phyloP scores from a whole-genome alignment of 1,284 basidiomycete genomes.

The Sphaerobolus stellatus region DNA sequence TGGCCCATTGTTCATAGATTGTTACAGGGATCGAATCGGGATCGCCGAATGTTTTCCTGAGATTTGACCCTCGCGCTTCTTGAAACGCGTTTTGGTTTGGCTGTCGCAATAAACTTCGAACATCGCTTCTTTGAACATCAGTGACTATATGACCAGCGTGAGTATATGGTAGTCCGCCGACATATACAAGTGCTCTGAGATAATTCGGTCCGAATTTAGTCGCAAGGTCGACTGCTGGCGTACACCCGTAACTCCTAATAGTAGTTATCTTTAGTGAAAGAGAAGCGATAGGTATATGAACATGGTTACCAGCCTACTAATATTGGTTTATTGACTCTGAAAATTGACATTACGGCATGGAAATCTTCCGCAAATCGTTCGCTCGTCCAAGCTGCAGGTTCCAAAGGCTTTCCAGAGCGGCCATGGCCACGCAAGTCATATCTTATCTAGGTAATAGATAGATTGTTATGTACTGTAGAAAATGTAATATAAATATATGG shows the following conservation, averaged over 20 bases:
- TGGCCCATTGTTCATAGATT: constrained; percentile 34
- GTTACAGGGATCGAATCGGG: constrained; percentile 25
- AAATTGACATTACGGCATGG: constrained; percentile 30
- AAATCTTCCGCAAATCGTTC: constrained; percentile 38
- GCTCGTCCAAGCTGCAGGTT: constrained; percentile 27
- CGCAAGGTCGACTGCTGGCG: constrained; percentile 7
- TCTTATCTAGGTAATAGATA: constrained; percentile 23
- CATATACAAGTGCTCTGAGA: neutral
- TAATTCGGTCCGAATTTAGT: neutral
- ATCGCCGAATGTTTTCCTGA: neutral
- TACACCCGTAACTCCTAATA: constrained; percentile 40
- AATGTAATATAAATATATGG: constrained; percentile 14
- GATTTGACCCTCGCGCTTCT: neutral
- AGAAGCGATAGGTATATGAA: neutral
- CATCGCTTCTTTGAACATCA: neutral
- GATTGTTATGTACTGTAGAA: neutral
- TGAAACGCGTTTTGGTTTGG: neutral
- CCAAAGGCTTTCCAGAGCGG: constrained; percentile 28
- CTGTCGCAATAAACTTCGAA: neutral
- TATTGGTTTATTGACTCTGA: constrained; percentile 34
- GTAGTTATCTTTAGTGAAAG: neutral
- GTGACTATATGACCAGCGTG: neutral
- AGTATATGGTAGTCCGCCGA: neutral
- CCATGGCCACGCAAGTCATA: constrained; percentile 37
- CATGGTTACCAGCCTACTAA: constrained; percentile 36